Evolutionary conservation across 2,329 filamentous ascomycete species (phyloP).

Genomic region (Sporothrix sp.): DNA sequence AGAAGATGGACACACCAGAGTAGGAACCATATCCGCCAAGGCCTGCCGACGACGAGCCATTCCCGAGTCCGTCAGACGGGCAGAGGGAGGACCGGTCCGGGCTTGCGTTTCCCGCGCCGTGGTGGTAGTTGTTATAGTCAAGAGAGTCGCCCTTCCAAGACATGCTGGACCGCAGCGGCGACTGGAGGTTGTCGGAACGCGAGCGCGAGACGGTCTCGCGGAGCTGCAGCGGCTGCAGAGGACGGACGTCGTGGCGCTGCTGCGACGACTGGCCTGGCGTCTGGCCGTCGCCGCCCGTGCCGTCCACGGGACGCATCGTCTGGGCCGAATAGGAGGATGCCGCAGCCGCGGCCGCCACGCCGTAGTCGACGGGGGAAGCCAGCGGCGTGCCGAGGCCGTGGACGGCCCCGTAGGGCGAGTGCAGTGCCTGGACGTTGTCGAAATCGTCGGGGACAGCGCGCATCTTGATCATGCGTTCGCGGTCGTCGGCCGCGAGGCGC

Average conservation of each 20-base stretch:
- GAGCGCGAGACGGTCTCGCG: slow-evolving; percentile 48
- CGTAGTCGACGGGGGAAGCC: slow-evolving; percentile 39
- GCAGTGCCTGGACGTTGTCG: slow-evolving; percentile 58
- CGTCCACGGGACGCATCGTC: slow-evolving; percentile 57
- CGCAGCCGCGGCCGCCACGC: slow-evolving; percentile 18
- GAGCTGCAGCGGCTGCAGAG: slow-evolving; percentile 49
- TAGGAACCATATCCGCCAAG: slow-evolving; percentile 44
- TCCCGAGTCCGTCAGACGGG: slow-evolving; percentile 37
- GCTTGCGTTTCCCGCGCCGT: slow-evolving; percentile 25
- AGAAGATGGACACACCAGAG: slow-evolving; percentile 31
- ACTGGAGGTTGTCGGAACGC: slow-evolving; percentile 48
- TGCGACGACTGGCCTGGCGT: background rate
- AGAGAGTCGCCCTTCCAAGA: slow-evolving; percentile 53
- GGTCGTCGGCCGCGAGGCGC: slow-evolving; percentile 58
- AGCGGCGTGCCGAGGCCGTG: slow-evolving; percentile 41
- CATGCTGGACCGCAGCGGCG: slow-evolving; percentile 49
- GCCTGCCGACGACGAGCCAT: slow-evolving; percentile 26
- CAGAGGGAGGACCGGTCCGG: slow-evolving; percentile 33
- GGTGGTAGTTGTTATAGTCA: slow-evolving; percentile 39
- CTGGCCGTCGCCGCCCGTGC: slow-evolving; percentile 43
- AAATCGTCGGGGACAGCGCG: slow-evolving; percentile 61
- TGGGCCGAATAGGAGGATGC: slow-evolving; percentile 44
- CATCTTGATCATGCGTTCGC: slow-evolving; percentile 64
- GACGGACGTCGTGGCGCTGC: slow-evolving; percentile 36
- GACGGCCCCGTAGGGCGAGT: slow-evolving; percentile 56